Evolutionary conservation across 345 rosid species (phyloP), one percentile per base, ranked within the genome.

Genomic region (Bruguiera sexangula): DNA sequence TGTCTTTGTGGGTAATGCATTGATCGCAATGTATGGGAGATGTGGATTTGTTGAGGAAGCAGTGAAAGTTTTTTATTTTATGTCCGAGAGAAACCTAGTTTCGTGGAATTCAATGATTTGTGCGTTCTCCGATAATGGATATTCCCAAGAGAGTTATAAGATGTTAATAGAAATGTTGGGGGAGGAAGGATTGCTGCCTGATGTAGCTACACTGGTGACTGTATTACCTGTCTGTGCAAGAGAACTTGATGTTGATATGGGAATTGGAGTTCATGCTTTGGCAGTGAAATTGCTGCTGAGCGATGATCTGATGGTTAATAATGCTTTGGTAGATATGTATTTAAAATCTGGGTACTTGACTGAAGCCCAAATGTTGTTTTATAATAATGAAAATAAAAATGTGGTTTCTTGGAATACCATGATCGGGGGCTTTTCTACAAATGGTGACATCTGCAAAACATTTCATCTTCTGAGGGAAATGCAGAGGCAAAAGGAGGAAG

Each of bases 351-450:
- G 87, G 24, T 82, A 37, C 81, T 52, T 85, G 68, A 39, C 69
- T 11, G 75, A 82, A 57, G 90, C 90, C 37, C 65, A 75, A 60
- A 21, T 64, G 68, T 75, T 85, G 67, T 89, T 89, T 74, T 60
- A 67, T 63, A 71, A 65, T 72, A 78, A 74, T 72, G 58, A 68
- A 32, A 69, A 65, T 48, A 87, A 79, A 70, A 87, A 83, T 80
- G 89, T 76, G 24, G 78, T 89, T 78, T 85, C 86, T 52, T 89
- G 95, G 89, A 85, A 89, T 65, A 82, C 84, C 59, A 78, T 85
- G 82, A 63, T 89, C 39, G 80, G 79, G 57, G 84, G 83, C 19
- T 81, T 80, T 69, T 82, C 86, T 36, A 63, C 68, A 7, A 69
- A 51, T 9, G 87, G 88, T 51, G 79, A 89, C 68, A 24, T 63